Conservation (phyloP, 192 early-diverging fungal genomes). For the Coemansia sp. region DNA sequence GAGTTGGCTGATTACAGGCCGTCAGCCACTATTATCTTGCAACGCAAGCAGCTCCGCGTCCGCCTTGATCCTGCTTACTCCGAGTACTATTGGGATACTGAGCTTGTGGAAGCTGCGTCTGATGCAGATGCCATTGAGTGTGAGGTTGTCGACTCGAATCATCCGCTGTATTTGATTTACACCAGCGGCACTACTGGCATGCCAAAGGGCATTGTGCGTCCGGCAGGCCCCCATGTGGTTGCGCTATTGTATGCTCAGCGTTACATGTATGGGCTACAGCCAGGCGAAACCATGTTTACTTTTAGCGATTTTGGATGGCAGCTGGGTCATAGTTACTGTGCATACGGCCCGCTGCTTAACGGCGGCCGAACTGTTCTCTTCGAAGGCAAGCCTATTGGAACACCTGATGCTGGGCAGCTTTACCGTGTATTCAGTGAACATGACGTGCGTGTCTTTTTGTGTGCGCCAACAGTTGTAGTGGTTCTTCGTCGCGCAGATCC, state of each 20-base stretch:
- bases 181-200: constrained; percentile 74
- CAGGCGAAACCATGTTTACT: constrained; percentile 76
- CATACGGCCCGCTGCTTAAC: constrained; percentile 75
- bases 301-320: constrained; percentile 89
- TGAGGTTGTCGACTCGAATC: constrained; percentile 60
- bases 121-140: constrained; percentile 54
- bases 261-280: constrained; percentile 68
- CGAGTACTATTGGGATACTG: constrained; percentile 57
- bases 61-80: constrained; percentile 41
- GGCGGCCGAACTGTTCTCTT: constrained; percentile 79
- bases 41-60: constrained; percentile 60
- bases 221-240: constrained; percentile 71
- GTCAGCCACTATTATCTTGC: constrained; percentile 63
- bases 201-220: constrained; percentile 67
- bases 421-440: constrained; percentile 80
- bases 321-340: constrained; percentile 80
- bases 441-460: constrained; percentile 70
- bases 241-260: constrained; percentile 68
- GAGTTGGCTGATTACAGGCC: constrained; percentile 50
- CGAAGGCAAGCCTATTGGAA: constrained; percentile 83
- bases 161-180: constrained; percentile 83
- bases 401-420: constrained; percentile 76
- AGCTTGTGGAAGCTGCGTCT: constrained; percentile 50
- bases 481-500: constrained; percentile 80
- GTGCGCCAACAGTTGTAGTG: constrained; percentile 84